Evolutionary conservation across 257 asterid genomes (phyloP), one percentile per base, ranked within the genome.

Genomic region (Solanum lycopersicoides): DNA sequence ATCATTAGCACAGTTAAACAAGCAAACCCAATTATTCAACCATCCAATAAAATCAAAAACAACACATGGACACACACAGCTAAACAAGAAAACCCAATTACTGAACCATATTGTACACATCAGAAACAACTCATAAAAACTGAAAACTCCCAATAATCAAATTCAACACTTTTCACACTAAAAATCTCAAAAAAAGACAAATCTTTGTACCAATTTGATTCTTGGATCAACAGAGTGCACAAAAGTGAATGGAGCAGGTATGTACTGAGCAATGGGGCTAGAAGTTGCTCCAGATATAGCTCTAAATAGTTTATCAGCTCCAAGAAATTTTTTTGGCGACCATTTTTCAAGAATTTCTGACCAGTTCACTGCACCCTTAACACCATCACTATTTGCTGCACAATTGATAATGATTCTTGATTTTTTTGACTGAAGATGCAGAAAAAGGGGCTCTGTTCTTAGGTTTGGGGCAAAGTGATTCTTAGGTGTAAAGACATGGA

Each of bases 241-340:
- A 93, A 95, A 95, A 89, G 99, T 97, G 91, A 94, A 91, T 53
- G 99, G 99, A 45, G 97, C 92, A 90, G 99, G 94, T 59, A 97
- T 95, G 94, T 95, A 97, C 93, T 97, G 99, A 30, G 95, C 98
- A 93, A 97, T 95, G 87, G 98, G 98, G 74, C 99, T 97, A 10
- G 98, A 95, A 37, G 99, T 95, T n/a, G 98, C 96, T 45, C 95
- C 97, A 60, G 98, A 94, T 89, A 97, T 97, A 88, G 97, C 93
- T 86, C 91, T 94, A 86, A 95, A 95, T 69, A 97, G 95, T 86
- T 95, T 94, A 89, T 95, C 98, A 59, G 98, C 97, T 6, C 93
- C 97, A 91, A 96, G 88, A 39, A 94, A 76, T 82, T 94, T 92
- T 86, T 82, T 93, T 63, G 98, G 98, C 79, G 94, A 28, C 98